Evolutionary conservation across 371 early-diverging fungal species (phyloP).

Genomic region (Dichotomocladium elegans): DNA sequence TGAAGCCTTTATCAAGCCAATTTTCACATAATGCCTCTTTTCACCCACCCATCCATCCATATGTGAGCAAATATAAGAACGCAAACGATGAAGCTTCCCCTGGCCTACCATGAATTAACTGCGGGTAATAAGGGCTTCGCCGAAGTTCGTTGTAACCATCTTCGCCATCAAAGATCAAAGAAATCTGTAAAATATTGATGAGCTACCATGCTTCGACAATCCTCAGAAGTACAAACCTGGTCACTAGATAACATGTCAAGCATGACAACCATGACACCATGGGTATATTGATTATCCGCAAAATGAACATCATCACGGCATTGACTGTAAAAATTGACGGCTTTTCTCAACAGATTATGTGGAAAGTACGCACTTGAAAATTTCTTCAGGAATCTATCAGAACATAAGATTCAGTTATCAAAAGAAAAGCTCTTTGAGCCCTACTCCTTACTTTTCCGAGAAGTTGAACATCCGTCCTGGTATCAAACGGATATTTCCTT

Average conservation of each 20-base stretch:
- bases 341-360: not conserved
- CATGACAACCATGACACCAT: not conserved
- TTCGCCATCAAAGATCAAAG: not conserved
- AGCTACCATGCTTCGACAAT: not conserved
- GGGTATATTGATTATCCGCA: not conserved
- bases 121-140: not conserved
- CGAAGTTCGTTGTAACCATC: not conserved
- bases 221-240: not conserved
- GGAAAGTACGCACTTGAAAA: slow-evolving; percentile 3
- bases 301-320: not conserved
- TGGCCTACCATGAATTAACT: not conserved
- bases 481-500: not conserved
- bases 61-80: not conserved
- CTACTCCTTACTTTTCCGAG: slow-evolving; percentile 7
- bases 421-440: not conserved
- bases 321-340: not conserved
- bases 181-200: not conserved
- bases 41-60: not conserved
- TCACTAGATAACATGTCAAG: slow-evolving; percentile 3
- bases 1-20: not conserved
- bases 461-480: slow-evolving; percentile 6
- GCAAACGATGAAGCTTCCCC: not conserved
- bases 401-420: not conserved
- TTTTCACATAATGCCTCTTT: not conserved
- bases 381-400: slow-evolving; percentile 3